phyloP scores from a whole-genome alignment of 148 eudicot species.

The Silene latifolia region DNA sequence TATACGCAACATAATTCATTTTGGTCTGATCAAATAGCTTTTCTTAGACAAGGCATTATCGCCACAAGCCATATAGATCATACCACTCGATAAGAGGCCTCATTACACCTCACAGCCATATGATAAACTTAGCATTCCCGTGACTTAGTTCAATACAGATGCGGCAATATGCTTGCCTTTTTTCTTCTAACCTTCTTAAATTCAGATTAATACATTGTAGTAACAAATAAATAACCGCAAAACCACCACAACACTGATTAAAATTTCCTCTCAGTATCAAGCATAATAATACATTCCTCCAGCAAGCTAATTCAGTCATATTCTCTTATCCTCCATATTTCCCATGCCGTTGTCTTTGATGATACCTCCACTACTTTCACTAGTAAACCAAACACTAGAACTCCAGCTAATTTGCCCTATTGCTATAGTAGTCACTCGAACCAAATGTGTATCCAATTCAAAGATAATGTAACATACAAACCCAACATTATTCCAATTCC shows the following conservation, averaged over 20 bases:
- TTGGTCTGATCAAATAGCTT: not conserved
- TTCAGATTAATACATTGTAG: not conserved
- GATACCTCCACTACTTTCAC: not conserved
- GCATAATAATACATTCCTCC: not conserved
- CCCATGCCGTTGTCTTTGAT: not conserved
- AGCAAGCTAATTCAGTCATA: not conserved
- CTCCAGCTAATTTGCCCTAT: not conserved
- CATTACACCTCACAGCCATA: not conserved
- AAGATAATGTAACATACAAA: not conserved
- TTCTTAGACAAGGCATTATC: not conserved
- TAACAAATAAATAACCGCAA: not conserved
- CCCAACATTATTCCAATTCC: too few species aligned
- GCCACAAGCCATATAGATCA: not conserved
- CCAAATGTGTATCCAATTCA: not conserved
- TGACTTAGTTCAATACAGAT: not conserved
- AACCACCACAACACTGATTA: not conserved
- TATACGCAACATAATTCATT: not conserved
- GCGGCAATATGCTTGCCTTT: not conserved
- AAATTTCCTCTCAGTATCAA: not conserved
- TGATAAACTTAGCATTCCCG: not conserved
- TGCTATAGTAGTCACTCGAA: not conserved
- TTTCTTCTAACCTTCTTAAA: not conserved
- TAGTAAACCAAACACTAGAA: not conserved
- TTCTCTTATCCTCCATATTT: not conserved
- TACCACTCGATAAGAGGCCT: not conserved